phyloP scores from a whole-genome alignment of 2,329 filamentous ascomycete species.

The Talaromyces sp. region DNA sequence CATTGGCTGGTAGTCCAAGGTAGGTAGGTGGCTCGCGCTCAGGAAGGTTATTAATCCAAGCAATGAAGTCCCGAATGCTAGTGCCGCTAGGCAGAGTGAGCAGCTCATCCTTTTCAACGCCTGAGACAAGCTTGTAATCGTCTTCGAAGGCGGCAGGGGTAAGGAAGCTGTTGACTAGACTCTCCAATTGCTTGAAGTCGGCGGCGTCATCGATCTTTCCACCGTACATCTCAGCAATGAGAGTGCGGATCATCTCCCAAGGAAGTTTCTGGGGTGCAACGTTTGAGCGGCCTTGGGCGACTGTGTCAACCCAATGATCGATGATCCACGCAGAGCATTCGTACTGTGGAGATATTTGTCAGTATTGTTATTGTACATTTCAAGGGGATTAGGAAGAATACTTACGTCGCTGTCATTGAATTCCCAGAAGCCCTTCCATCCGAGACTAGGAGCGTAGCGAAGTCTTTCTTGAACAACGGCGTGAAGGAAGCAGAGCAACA shows the following conservation, averaged over 20 bases:
- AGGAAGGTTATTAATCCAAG: slow-evolving; percentile 88
- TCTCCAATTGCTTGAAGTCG: slow-evolving; percentile 74
- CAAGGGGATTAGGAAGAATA: slow-evolving; percentile 30
- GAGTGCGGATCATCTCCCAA: slow-evolving; percentile 91
- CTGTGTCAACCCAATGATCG: slow-evolving; percentile 86
- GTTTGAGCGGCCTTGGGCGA: slow-evolving; percentile 84
- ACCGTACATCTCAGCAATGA: slow-evolving; percentile 93
- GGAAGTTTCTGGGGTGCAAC: slow-evolving; percentile 91
- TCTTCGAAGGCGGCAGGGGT: slow-evolving; percentile 90
- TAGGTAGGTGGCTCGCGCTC: slow-evolving; percentile 97
- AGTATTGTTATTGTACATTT: slow-evolving; percentile 8
- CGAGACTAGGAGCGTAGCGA: slow-evolving; percentile 88
- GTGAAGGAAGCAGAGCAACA: slow-evolving; percentile 90
- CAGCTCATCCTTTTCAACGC: slow-evolving; percentile 59
- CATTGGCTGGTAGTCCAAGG: slow-evolving; percentile 88
- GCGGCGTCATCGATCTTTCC: slow-evolving; percentile 93
- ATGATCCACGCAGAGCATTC: slow-evolving; percentile 97
- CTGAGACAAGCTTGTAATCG: slow-evolving; percentile 83
- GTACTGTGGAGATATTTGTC: slow-evolving; percentile 61
- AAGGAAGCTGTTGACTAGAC: slow-evolving; percentile 75
- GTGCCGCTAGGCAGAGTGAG: slow-evolving; percentile 80
- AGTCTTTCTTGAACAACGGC: slow-evolving; percentile 94
- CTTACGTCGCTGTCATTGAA: slow-evolving; percentile 99
- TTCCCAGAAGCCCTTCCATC: slow-evolving; percentile 99
- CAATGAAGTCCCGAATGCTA: slow-evolving; percentile 79